A percentile compares a stretch with the other conserved stretches of the same genome.
Evolutionary conservation across 805 yeast species (phyloP).

Genomic region (Candida tammaniensis): DNA sequence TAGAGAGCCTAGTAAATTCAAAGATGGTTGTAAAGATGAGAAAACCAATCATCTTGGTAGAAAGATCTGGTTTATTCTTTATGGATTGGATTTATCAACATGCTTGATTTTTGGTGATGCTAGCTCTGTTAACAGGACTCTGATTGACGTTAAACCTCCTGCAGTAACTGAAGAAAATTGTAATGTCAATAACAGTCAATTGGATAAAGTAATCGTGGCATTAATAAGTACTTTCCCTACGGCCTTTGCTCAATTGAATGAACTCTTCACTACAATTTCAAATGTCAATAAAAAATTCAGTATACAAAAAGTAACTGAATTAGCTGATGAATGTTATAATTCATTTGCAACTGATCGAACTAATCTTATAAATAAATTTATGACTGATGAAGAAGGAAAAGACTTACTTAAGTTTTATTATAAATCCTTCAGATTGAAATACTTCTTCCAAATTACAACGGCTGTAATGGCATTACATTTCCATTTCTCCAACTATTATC

Average conservation of each 20-base stretch:
- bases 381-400: slow-evolving; percentile 2
- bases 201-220: slow-evolving; percentile 13
- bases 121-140: slow-evolving; percentile 8
- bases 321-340: slow-evolving; percentile 10
- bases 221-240: slow-evolving; percentile 2
- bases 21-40: slow-evolving; percentile 15
- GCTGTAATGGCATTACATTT: slow-evolving; percentile 17
- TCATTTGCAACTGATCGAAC: slow-evolving; percentile 5
- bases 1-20: slow-evolving; percentile 28
- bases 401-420: slow-evolving; percentile 5
- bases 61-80: slow-evolving; percentile 23
- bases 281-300: slow-evolving; percentile 15
- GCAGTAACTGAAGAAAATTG: slow-evolving; percentile 14
- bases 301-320: slow-evolving; percentile 12
- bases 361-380: neutral
- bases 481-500: slow-evolving; percentile 40
- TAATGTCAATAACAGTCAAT: slow-evolving; percentile 12
- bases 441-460: slow-evolving; percentile 5
- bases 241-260: slow-evolving; percentile 11
- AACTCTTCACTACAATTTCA: slow-evolving; percentile 14
- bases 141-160: slow-evolving; percentile 16
- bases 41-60: slow-evolving; percentile 19
- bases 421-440: slow-evolving; percentile 7
- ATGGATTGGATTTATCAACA: slow-evolving; percentile 12
- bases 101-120: slow-evolving; percentile 18